Conservation (phyloP, 306 rosid genomes). For the Alnus glutinosa region DNA sequence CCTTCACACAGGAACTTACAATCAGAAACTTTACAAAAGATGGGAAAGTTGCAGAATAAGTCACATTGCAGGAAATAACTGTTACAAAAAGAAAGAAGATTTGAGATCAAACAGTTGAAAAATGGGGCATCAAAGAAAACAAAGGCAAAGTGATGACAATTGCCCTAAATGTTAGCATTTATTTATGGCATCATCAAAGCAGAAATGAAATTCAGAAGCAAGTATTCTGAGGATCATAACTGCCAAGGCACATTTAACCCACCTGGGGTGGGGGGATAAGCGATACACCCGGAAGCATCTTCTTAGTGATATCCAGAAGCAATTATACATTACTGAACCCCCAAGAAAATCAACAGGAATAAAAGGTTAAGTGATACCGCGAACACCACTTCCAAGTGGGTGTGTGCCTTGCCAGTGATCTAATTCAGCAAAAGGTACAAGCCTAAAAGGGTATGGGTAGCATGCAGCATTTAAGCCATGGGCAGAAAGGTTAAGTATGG, state of each 20-base stretch:
- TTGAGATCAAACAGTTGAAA: constrained; percentile 1
- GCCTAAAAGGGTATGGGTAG: background rate
- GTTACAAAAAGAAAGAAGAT: background rate
- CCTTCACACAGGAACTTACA: constrained; percentile 43
- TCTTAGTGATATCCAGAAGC: background rate
- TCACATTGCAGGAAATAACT: constrained; percentile 8
- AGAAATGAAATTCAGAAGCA: background rate
- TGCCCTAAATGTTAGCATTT: constrained; percentile 2
- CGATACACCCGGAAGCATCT: background rate
- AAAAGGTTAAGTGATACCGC: constrained; percentile 20
- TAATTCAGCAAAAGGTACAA: background rate
- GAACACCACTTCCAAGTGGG: constrained; percentile 13
- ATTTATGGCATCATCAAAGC: constrained; percentile 3
- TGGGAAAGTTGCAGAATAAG: constrained; percentile 1
- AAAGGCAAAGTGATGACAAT: constrained; percentile 8
- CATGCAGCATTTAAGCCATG: background rate
- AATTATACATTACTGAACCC: background rate
- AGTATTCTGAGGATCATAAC: background rate
- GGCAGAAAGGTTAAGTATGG: background rate
- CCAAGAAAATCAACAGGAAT: background rate
- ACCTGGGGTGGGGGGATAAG: background rate
- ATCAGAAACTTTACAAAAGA: constrained; percentile 22
- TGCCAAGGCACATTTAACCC: constrained; percentile 13
- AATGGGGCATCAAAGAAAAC: background rate
- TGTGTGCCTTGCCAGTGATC: constrained; percentile 18